Conservation (phyloP, 768 basidiomycete genomes). For the Leccinum boreale region DNA sequence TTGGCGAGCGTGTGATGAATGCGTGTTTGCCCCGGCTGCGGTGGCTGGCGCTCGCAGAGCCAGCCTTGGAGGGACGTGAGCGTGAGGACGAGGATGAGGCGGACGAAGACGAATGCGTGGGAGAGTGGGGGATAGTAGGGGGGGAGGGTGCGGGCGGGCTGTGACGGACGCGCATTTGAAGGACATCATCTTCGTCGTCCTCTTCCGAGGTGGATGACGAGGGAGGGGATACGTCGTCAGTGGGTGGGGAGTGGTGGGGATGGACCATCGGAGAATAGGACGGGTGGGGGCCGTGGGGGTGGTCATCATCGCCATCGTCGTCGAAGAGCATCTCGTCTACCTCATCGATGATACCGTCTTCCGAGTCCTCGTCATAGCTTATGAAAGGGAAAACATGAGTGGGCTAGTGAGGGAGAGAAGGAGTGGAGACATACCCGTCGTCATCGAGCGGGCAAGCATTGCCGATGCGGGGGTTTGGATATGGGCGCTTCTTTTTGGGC, state of each 20-base stretch:
- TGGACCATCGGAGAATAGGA: constrained; percentile 19
- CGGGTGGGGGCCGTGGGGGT: constrained; percentile 6
- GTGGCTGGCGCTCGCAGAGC: constrained; percentile 20
- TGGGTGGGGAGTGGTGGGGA: constrained; percentile 21
- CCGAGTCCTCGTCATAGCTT: constrained; percentile 71
- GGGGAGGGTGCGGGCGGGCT: constrained; percentile 17
- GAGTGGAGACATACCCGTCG: constrained; percentile 52
- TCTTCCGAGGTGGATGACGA: constrained; percentile 36
- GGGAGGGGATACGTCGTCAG: constrained; percentile 22
- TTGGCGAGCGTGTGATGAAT: constrained; percentile 36
- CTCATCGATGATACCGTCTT: constrained; percentile 51
- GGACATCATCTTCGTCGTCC: constrained; percentile 51
- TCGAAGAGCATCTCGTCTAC: constrained; percentile 36
- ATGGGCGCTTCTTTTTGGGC: constrained; percentile 40
- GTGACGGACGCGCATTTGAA: constrained; percentile 58
- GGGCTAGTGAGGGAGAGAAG: neutral
- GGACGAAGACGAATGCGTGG: constrained; percentile 36
- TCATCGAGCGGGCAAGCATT: constrained; percentile 39
- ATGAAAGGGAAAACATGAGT: neutral
- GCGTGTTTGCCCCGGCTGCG: constrained; percentile 38
- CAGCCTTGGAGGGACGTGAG: constrained; percentile 29
- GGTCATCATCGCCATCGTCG: constrained; percentile 25
- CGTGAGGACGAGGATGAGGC: constrained; percentile 20
- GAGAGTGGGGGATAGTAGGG: constrained; percentile 30
- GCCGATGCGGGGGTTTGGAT: constrained; percentile 24